Base-by-base conservation (phyloP, 371 early-diverging fungal genomes). In the Mortierella sp. region DNA sequence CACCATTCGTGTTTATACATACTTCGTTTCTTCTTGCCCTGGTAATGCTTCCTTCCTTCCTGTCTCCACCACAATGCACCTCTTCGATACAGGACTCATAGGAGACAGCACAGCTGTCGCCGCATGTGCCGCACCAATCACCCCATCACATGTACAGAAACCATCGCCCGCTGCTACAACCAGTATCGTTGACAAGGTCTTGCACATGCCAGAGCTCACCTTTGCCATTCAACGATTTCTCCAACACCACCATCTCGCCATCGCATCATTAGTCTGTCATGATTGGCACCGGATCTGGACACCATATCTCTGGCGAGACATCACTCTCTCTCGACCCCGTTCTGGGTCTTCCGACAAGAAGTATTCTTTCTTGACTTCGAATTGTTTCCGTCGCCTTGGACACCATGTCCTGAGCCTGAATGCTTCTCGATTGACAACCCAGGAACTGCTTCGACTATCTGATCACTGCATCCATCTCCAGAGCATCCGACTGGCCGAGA, bases 401-500 rank as follows among this genome's bases (percentile, higher is more conserved):
- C 54, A 63, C 5, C 31, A 53, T 43, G 58, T 63, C 32, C 43
- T 30, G n/a, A 30, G 32, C 1, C 54, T 70, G 5, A 28, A 47
- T 21, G 70, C 58, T 1, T 47, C 70, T 2, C 57, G 63, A 50
- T n/a, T 70, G 43, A 48, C 54, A 0, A 28, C 41, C 4, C 21
- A 37, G n/a, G 53, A 58, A 12, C 34, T 70, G 19, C 39, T 58
- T 6, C 57, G 49, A 8, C 31, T 70, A 6, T 47, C 48, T 8
- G 30, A 46, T 32, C 51, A 61, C 59, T 70, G 70, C 14, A 26
- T 44, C 17, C 28, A 63, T n/a, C 37, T 70, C n/a, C 63, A 62
- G 19, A 41, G 30, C 24, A 47, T 70, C 49, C 54, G 32, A 27
- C 19, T 70, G 28, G 12, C n/a, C 3, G 63, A 58, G 6, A 62